phyloP scores from a whole-genome alignment of 305 asterid species.

The Ilex paraguariensis region DNA sequence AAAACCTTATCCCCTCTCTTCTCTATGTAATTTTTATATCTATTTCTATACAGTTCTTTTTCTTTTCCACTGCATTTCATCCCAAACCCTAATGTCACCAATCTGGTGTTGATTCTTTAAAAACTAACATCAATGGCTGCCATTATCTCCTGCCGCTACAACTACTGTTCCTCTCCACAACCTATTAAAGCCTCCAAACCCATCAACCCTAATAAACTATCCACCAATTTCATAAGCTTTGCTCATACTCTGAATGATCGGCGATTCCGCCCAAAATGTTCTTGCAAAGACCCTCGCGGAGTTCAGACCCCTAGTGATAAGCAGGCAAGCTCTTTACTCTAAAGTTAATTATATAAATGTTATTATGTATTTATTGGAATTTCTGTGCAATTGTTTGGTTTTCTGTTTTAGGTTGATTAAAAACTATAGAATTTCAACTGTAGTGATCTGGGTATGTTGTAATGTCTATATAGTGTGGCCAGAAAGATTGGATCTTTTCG shows the following conservation, averaged over 20 bases:
- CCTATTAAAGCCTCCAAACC: constrained; percentile 21
- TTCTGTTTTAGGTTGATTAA: no score
- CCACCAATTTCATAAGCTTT: constrained; percentile 21
- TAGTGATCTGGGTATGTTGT: no score
- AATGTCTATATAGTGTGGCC: constrained; percentile 18
- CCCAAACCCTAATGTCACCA: no score
- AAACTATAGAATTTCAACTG: no score
- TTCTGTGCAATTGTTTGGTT: no score
- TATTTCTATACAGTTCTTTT: no score
- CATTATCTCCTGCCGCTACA: constrained; percentile 47
- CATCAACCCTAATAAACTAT: constrained; percentile 12
- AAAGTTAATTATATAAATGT: not conserved
- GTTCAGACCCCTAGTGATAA: constrained; percentile 23
- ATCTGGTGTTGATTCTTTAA: no score
- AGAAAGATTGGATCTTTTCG: constrained; percentile 42
- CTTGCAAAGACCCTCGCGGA: constrained; percentile 29
- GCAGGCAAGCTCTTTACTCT: constrained; percentile 38
- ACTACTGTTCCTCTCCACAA: constrained; percentile 28
- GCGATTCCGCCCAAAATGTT: constrained; percentile 36
- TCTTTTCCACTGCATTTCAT: no score
- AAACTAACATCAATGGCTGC: constrained; percentile 48
- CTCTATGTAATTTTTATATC: no score
- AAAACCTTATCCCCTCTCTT: no score
- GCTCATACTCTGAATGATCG: constrained; percentile 10
- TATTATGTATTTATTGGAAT: no score